Conservation (phyloP, 23 red algal genomes). For the Porphyridium purpureum region DNA sequence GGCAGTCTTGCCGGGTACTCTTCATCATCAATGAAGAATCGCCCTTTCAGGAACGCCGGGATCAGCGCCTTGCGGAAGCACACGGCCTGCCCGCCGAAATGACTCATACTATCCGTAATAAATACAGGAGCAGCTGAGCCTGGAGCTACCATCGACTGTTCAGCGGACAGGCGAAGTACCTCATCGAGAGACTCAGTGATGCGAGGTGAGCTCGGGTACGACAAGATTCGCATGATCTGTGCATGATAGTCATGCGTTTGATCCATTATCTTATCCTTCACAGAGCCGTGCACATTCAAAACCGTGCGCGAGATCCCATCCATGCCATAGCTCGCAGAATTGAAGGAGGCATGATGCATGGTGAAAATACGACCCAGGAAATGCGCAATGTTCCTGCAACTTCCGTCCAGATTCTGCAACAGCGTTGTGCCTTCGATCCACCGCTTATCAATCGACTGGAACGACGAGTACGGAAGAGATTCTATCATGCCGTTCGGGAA, state of each 20-base stretch:
- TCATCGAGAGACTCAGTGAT: slow-evolving; percentile 19
- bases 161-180: slow-evolving; percentile 29
- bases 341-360: slow-evolving; percentile 51
- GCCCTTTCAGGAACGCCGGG: slow-evolving; percentile 49
- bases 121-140: slow-evolving; percentile 41
- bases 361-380: slow-evolving; percentile 42
- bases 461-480: too few species aligned
- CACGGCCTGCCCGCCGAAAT: slow-evolving; percentile 18
- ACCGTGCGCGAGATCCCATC: slow-evolving; percentile 8
- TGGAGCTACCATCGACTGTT: slow-evolving; percentile 13
- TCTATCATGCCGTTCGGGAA: too few species aligned
- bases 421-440: slow-evolving; percentile 56
- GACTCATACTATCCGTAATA: slow-evolving; percentile 9
- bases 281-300: slow-evolving; percentile 34
- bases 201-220: slow-evolving; percentile 22
- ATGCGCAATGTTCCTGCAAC: slow-evolving; percentile 84
- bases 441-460: slow-evolving; percentile 11
- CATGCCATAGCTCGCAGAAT: slow-evolving; percentile 15
- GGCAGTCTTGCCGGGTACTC: slow-evolving; percentile 46
- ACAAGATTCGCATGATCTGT: slow-evolving; percentile 72
- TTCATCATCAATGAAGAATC: slow-evolving; percentile 52
- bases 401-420: slow-evolving; percentile 49
- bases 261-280: too few species aligned
- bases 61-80: slow-evolving; percentile 54
- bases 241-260: slow-evolving; percentile 24